Evolutionary conservation across 768 basidiomycete species (phyloP).

Genomic region (Tulasnella sp.): DNA sequence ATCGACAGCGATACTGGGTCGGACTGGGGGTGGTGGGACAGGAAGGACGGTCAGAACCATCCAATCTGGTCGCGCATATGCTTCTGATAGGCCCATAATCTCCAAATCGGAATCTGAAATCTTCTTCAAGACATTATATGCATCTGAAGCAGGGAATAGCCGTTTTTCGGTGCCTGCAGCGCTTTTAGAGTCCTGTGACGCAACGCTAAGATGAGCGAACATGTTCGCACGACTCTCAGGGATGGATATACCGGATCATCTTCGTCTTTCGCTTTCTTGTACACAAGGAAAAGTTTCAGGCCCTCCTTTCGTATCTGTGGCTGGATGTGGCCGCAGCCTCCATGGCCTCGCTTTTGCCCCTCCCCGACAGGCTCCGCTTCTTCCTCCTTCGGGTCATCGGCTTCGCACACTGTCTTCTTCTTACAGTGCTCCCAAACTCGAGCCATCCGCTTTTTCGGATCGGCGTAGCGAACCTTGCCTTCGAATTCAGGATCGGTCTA

Average conservation of each 20-base stretch:
- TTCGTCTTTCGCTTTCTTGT: constrained; percentile 91
- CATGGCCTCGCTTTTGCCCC: constrained; percentile 81
- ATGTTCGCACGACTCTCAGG: background rate
- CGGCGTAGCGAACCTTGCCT: constrained; percentile 81
- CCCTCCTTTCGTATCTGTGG: constrained; percentile 91
- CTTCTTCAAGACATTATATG: constrained; percentile 94
- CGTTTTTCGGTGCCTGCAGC: constrained; percentile 73
- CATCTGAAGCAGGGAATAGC: constrained; percentile 76
- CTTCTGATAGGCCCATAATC: constrained; percentile 86
- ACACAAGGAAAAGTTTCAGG: constrained; percentile 88
- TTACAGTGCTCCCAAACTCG: constrained; percentile 85
- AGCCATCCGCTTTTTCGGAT: constrained; percentile 83
- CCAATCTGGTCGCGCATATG: constrained; percentile 98
- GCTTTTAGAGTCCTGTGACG: constrained; percentile 66
- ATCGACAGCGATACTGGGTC: constrained; percentile 95
- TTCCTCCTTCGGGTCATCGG: constrained; percentile 76
- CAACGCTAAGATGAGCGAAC: constrained; percentile 10
- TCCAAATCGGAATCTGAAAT: constrained; percentile 85
- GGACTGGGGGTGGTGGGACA: constrained; percentile 95
- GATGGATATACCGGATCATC: constrained; percentile 70
- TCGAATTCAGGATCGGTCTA: constrained; percentile 83
- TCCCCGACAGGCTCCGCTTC: constrained; percentile 48
- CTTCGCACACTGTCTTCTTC: constrained; percentile 80
- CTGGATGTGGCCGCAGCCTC: constrained; percentile 94
- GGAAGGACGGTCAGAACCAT: constrained; percentile 99